Base-by-base conservation (phyloP, 148 eudicot genomes). In the Talinum fruticosum region DNA sequence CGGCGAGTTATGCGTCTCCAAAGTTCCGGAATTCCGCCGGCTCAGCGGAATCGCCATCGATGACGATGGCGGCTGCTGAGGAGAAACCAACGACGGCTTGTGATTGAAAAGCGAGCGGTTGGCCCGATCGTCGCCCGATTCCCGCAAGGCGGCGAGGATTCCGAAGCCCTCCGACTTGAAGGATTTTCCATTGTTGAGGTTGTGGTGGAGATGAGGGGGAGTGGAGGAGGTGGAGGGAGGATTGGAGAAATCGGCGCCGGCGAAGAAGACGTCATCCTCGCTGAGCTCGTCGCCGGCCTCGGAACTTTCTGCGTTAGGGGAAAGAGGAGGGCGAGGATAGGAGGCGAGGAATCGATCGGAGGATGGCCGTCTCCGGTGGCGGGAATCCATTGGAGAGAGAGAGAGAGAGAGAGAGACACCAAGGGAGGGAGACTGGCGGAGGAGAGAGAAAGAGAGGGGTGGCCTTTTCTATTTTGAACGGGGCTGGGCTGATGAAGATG, bases 371-470 rank as follows among this genome's bases (percentile, higher is more conserved):
- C 49, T 81, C 36, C 29, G 79, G 75, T 64, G 78, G 75, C 72
- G 83, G 80, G 73, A 45, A 62, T 85, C 86, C 83, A 80, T 81
- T 8, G 1, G 18, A 5, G 49, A 21, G 35, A 21, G 67, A 34
- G 33, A 86, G 90, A 83, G 91, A 74, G 88, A 79, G 85, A 85
- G 92, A 65, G 88, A 78, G 89, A 81, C 82, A 65, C 92, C 87
- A 64, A 92, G 18, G 70, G 36, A 66, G 70, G 21, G 70, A 35
- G 66, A 61, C 2, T 61, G 29, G 32, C 29, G 33, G 68, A 14
- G 68, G 68, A 13, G 34, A 65, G 47, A 41, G 70, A 57, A 18
- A 57, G 64, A n/a, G 64, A 57, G 64, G 10, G 64, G 28, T 8
- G 28, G 26, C 26, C 12, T 57, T 57, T 57, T 57, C 64, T 57